Conservation (phyloP, 2,329 filamentous ascomycete species). For the Fusarium graminum region DNA sequence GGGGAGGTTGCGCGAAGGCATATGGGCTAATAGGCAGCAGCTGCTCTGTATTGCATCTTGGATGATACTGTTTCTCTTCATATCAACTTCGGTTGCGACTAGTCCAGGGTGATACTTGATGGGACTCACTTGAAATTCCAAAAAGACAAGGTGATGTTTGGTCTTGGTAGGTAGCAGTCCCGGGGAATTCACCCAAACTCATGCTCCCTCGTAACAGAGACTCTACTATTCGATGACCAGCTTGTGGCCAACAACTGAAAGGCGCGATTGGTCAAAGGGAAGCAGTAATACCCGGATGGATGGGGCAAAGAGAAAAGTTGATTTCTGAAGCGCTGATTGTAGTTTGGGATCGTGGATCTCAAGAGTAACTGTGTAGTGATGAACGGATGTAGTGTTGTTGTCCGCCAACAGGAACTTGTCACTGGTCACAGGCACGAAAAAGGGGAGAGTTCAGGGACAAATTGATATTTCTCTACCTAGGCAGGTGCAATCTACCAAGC, state of each 20-base stretch:
- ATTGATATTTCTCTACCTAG: not conserved
- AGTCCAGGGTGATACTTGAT: not conserved
- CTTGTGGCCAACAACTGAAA: no score
- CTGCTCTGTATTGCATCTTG: not conserved
- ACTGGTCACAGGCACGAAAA: not conserved
- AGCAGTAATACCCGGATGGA: not conserved
- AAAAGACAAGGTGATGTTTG: not conserved
- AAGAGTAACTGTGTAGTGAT: not conserved
- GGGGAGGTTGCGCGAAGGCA: no score
- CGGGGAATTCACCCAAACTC: not conserved
- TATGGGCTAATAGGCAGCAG: not conserved
- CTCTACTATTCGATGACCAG: no score
- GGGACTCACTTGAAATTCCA: not conserved
- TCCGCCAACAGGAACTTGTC: no score
- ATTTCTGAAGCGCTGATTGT: not conserved
- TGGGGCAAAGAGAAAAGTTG: not conserved
- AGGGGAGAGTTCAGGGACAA: not conserved
- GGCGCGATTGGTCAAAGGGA: not conserved
- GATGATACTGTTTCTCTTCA: not conserved
- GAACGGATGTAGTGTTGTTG: not conserved
- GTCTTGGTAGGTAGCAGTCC: not conserved
- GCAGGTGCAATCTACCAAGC: not conserved
- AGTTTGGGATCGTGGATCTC: not conserved
- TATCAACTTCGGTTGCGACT: not conserved
- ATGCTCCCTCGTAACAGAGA: not conserved